Base-by-base conservation (phyloP, 1,284 basidiomycete genomes). In the Ustilago shanxiensis region DNA sequence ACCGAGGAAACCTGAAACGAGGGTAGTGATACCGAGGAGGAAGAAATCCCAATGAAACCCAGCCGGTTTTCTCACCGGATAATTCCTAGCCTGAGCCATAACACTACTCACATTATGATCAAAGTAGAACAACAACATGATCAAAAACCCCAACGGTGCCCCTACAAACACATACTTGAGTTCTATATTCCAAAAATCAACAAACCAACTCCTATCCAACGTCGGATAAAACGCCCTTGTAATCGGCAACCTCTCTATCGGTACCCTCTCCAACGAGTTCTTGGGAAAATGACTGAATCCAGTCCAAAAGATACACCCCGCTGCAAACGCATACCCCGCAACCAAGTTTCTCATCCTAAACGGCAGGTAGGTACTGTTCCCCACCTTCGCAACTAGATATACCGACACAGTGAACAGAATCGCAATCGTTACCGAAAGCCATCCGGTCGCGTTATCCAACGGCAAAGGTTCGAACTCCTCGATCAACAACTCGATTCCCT, bases 61-160 rank as follows among this genome's bases (percentile, higher is more conserved):
- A 0, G 95, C 92, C 1, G 95, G 95, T 81, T 96, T 95, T 28
- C 90, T 90, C 4, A 99, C 89, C 0, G 95, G 95, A 82, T 95
- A 98, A 71, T 93, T 91, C 2, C 93, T 91, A 1, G 93, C 92
- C 87, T 98, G 95, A 0, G 95, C 95, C 88, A 98, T 98, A 44
- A 98, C 81, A 28, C 83, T 82, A 39, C 87, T 9, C 55, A 95
- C 93, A 77, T 94, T 94, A 83, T 95, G 93, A 79, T 88, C 80
- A 66, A 83, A 84, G 72, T 84, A 86, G 73, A 85, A 86, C 18
- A 86, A 73, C 22, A 86, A 60, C 75, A 79, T 82, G 66, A 84
- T 74, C 60, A 83, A 88, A 26, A 90, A 79, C 0, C 84, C 84
- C 91, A 93, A 87, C 91, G 77, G 79, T n/a, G 79, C 88, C 0